Percentiles rank a stretch among this genome's conserved stretches.
Evolutionary conservation across 768 basidiomycete genomes (phyloP).

Genomic region (Russula compacta): DNA sequence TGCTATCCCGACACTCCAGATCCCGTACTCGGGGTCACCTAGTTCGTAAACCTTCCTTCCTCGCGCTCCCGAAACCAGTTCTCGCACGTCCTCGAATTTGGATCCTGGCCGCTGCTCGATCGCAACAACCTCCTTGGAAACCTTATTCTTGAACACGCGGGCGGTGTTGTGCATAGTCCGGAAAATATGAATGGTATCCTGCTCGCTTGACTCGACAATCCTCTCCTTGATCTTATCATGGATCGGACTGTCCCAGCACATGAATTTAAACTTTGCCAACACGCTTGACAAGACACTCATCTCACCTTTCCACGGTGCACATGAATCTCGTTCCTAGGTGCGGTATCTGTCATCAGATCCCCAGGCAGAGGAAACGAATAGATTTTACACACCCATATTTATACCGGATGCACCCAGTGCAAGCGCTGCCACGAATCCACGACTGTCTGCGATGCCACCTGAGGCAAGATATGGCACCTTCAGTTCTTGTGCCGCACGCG

Average conservation of each 20-base stretch:
- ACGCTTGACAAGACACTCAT: background rate
- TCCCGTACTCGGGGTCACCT: slow-evolving; percentile 81
- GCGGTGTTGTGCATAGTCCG: slow-evolving; percentile 77
- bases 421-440: slow-evolving; percentile 74
- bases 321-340: slow-evolving; percentile 69
- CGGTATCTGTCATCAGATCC: background rate
- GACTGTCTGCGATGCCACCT: slow-evolving; percentile 82
- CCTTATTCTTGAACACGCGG: slow-evolving; percentile 80
- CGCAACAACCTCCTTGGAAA: slow-evolving; percentile 75
- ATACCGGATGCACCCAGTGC: slow-evolving; percentile 79
- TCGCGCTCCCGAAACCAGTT: slow-evolving; percentile 65
- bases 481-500: slow-evolving; percentile 77
- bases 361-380: background rate
- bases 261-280: background rate
- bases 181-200: slow-evolving; percentile 85
- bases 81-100: slow-evolving; percentile 76
- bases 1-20: slow-evolving; percentile 67
- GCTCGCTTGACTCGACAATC: slow-evolving; percentile 76
- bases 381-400: slow-evolving; percentile 54
- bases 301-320: slow-evolving; percentile 77
- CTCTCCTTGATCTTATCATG: slow-evolving; percentile 86
- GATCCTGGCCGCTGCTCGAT: slow-evolving; percentile 75
- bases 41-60: slow-evolving; percentile 69
- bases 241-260: slow-evolving; percentile 47
- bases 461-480: slow-evolving; percentile 83